Evolutionary conservation across 495 filamentous ascomycete genomes (phyloP), one percentile per base, ranked within the genome.

Genomic region (Chlorociboria aeruginascens): DNA sequence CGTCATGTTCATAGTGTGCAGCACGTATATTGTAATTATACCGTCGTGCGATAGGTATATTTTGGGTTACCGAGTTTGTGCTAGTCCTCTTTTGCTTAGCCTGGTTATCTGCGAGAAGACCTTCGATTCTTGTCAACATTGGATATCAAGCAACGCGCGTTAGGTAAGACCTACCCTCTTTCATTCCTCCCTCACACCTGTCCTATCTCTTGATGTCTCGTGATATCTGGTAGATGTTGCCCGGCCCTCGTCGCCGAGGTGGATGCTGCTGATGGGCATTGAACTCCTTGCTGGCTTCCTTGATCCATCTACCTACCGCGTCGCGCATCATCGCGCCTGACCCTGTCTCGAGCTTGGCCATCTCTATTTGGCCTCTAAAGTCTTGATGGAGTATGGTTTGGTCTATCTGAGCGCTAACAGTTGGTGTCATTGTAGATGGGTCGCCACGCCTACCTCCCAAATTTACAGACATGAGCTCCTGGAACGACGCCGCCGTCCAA

Each of bases 401-500:
- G 55, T 32, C 53, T 56, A 63, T 54, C 51, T 61, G 53, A 68
- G 69, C 53, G 66, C 73, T 77, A 57, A 77, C 70, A 46, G 60
- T 57, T 55, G 40, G 56, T 64, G 70, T 66, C 66, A 61, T 65
- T 48, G 54, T 68, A 77, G 75, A 78, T 78, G 76, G 76, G 74
- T 72, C 41, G 50, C 46, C 34, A 40, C 70, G 63, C 65, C 66
- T 65, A 61, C 58, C 61, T 62, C 66, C 63, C 66, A 25, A 25
- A 25, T 25, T 25, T 25, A 56, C 61, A 62, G 77, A 77, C 72
- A 88, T 86, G 83, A 88, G 82, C 74, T 77, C 78, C 69, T 86
- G 83, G 83, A 81, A 81, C 71, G 82, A 88, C 69, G 75, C 81
- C 68, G 69, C 72, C 60, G 69, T 75, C 66, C 78, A 77, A 59